Base-by-base conservation (phyloP, 1,284 basidiomycete genomes). In the Pyrrhoderma lamaoense region DNA sequence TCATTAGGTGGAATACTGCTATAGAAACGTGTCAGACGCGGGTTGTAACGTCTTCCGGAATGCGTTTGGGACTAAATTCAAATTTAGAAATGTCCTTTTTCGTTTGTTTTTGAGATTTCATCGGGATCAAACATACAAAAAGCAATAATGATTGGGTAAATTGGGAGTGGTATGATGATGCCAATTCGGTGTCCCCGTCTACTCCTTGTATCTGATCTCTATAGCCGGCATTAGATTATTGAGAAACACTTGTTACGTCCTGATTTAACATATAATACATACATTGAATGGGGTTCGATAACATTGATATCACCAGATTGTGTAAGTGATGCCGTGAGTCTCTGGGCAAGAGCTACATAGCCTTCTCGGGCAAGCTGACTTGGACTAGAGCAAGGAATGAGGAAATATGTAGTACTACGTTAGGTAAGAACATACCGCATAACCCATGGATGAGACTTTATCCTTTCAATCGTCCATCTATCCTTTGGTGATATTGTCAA, bases 381-480 rank as follows among this genome's bases (percentile, higher is more conserved):
- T 18, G 78, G 80, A 51, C 87, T 89, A 52, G 19, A 13, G 19
- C 19, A n/a, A 42, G 27, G 45, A 25, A 8, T 8, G 50, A 52
- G 27, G 19, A 39, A 23, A 34, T 19, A 37, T 27, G 39, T 21
- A 46, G 38, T 11, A 9, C n/a, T n/a, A n/a, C n/a, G n/a, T n/a
- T n/a, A n/a, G n/a, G n/a, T n/a, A 31, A 47, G 42, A 18, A 60
- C 71, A 51, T 64, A 85, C 88, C 81, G 78, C 57, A 74, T 76
- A 60, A 80, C 82, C 94, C 94, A 98, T 0, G 82, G 80, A 65
- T 95, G 89, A 3, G 69, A 61, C 54, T 76, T 75, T 14, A 92
- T 77, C 35, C 90, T 82, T 1, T 71, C 61, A 21, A 97, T 74
- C 0, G 80, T 86, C 64, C 90, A 74, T 4, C 95, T 76, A 51